These are phyloP conservation scores for Auriscalpium orientale DNA, from an alignment of 768 basidiomycete species.

Conservation along the genomic window DNA sequence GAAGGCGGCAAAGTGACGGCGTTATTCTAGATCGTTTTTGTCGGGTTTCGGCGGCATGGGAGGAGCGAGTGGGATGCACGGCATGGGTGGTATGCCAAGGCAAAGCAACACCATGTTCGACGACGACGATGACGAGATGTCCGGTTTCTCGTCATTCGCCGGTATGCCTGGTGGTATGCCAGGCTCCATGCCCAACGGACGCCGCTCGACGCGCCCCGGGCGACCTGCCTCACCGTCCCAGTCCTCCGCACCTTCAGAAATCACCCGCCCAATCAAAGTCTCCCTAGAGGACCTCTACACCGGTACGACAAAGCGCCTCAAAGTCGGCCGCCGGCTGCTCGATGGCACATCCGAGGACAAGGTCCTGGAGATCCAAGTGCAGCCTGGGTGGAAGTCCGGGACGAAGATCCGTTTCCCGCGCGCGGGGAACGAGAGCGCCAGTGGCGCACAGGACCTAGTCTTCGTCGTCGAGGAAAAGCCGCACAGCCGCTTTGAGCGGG, in stretches of 20 bases:
- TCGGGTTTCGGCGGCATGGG: constrained; percentile 38
- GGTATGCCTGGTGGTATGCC: constrained; percentile 51
- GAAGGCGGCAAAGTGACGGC: background rate
- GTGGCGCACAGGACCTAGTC: constrained; percentile 80
- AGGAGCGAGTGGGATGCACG: constrained; percentile 26
- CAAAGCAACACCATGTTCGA: constrained; percentile 17
- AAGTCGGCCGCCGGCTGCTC: constrained; percentile 69
- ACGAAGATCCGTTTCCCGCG: constrained; percentile 89
- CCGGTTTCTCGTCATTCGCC: constrained; percentile 28
- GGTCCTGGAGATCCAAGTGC: constrained; percentile 70
- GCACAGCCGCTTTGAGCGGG: constrained; percentile 66
- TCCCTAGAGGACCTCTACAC: constrained; percentile 80
- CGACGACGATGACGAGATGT: constrained; percentile 39
- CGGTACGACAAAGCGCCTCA: constrained; percentile 83
- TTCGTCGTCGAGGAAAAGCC: constrained; percentile 97
- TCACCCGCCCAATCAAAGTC: constrained; percentile 76
- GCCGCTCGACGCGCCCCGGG: constrained; percentile 15
- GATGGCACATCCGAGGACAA: constrained; percentile 78
- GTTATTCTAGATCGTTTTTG: constrained; percentile 48
- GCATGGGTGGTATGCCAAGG: constrained; percentile 18
- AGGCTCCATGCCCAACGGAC: constrained; percentile 38
- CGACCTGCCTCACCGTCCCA: constrained; percentile 23
- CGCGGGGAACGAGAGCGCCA: constrained; percentile 71
- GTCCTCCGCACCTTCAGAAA: constrained; percentile 38
- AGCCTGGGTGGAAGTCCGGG: constrained; percentile 93